Base-by-base conservation (phyloP, 306 rosid species). In the Begonia peltatifolia region DNA sequence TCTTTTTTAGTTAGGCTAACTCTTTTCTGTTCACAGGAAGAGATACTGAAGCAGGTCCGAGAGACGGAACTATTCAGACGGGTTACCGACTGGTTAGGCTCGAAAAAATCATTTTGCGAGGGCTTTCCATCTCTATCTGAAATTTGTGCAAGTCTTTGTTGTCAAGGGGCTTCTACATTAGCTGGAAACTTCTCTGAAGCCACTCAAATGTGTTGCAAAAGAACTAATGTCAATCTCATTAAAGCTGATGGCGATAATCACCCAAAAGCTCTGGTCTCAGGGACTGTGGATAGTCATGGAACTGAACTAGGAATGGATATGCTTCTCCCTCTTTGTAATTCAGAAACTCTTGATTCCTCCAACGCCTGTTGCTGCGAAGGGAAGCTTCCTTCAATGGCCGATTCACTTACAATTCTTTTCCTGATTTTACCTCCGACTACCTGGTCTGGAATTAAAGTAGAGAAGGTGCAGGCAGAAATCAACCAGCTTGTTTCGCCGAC, bases 371-470 rank as follows among this genome's bases (percentile, higher is more conserved):
- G 60, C 48, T 82, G 97, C 71, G 63, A 64, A 14, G 84, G 82
- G 51, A 69, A 73, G 80, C 88, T 75, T 54, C 95, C 97, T 17
- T 89, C 90, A 30, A 69, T 78, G 6, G 74, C 74, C 36, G 90
- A 89, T 63, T 87, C 82, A 63, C 71, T 84, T 16, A 84, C 95
- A 4, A 79, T 84, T 60, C 89, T 89, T 63, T 50, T 89, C 43
- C 63, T 89, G 55, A 72, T 94, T 10, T 65, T 89, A 74, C 97
- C 97, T 10, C 63, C 68, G 44, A 58, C 49, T 46, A 76, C 93
- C 41, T 89, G 97, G 97, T 67, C 79, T 16, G 79, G 77, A 66
- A 68, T 89, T 17, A 72, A 66, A 62, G 83, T 74, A 25, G 82
- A 76, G 69, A 76, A 67, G 80, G 68, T 89, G 57, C 67, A 50